Evolutionary conservation across 768 basidiomycete genomes (phyloP).

Genomic region (Termitomyces heimii): DNA sequence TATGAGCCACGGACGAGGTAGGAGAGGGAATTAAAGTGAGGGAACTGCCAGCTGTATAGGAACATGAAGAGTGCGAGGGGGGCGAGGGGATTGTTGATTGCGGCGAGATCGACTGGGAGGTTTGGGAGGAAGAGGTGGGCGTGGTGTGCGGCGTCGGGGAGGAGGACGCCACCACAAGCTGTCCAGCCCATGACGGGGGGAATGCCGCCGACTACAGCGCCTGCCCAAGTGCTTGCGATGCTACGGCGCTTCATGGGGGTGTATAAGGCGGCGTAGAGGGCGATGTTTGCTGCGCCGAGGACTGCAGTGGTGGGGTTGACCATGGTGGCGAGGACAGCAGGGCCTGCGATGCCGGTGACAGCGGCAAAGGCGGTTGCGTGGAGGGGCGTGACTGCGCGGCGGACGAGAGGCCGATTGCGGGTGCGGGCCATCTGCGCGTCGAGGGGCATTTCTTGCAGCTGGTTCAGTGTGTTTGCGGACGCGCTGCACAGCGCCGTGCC

Average conservation of each 20-base stretch:
- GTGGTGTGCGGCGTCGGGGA: conserved; percentile 60
- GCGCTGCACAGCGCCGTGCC: conserved; percentile 91
- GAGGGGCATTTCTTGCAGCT: conserved; percentile 90
- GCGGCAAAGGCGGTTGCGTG: conserved; percentile 81
- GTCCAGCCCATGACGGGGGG: conserved; percentile 99
- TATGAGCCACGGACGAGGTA: conserved; percentile 84
- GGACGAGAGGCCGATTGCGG: conserved; percentile 79
- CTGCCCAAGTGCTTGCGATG: conserved; percentile 89
- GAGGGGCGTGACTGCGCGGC: conserved; percentile 74
- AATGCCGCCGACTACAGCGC: conserved; percentile 85
- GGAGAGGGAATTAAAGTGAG: conserved; percentile 94
- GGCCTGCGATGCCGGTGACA: conserved; percentile 73
- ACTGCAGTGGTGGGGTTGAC: conserved; percentile 83
- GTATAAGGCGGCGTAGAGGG: conserved; percentile 87
- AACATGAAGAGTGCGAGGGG: conserved; percentile 78
- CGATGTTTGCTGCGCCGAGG: conserved; percentile 80
- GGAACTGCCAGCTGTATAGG: conserved; percentile 97
- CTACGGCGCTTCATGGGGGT: conserved; percentile 87
- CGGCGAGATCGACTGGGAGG: conserved; percentile 33
- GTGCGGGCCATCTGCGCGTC: conserved; percentile 97
- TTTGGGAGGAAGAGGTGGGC: conserved; percentile 53
- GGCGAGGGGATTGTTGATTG: conserved; percentile 76
- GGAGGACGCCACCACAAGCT: conserved; percentile 77
- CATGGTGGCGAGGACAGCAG: conserved; percentile 70
- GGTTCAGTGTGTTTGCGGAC: conserved; percentile 92